Conservation (phyloP, 1,284 basidiomycete genomes). For the Cutaneotrichosporon arboriforme region DNA sequence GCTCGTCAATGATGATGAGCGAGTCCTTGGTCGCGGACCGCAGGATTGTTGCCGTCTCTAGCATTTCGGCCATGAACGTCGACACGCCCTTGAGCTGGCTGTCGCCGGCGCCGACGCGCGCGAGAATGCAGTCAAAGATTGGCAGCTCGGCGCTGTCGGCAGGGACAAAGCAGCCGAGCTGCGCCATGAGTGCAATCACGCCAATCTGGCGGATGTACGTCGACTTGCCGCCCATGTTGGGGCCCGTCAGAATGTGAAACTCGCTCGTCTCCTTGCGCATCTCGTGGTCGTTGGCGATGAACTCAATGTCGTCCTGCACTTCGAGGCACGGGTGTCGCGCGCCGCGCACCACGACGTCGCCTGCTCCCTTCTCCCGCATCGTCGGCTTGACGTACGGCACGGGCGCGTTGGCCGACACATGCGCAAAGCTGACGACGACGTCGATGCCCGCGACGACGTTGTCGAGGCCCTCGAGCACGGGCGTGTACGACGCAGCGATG, state of each 20-base stretch:
- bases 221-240: conserved; percentile 95
- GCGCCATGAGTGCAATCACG: conserved; percentile 91
- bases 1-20: conserved; percentile 95
- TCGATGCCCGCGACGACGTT: conserved; percentile 83
- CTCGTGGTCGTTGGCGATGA: conserved; percentile 80
- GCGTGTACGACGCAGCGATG: conserved; percentile 88
- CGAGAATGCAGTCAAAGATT: conserved; percentile 93
- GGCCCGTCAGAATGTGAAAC: conserved; percentile 60
- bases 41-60: conserved; percentile 85
- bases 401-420: conserved; percentile 80
- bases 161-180: conserved; percentile 91
- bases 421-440: conserved; percentile 85
- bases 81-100: conserved; percentile 96
- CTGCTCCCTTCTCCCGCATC: conserved; percentile 61
- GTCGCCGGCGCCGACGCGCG: conserved; percentile 94
- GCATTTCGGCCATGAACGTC: conserved; percentile 99
- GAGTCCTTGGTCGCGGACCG: conserved; percentile 89
- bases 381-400: conserved; percentile 70
- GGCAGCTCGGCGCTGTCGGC: conserved; percentile 78
- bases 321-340: conserved; percentile 95
- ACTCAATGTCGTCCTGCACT: conserved; percentile 89
- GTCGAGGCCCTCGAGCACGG: conserved; percentile 85
- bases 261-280: conserved; percentile 44
- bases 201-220: conserved; percentile 89
- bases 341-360: conserved; percentile 68